Base-by-base conservation (phyloP, 345 rosid genomes). In the Syzygium grande region DNA sequence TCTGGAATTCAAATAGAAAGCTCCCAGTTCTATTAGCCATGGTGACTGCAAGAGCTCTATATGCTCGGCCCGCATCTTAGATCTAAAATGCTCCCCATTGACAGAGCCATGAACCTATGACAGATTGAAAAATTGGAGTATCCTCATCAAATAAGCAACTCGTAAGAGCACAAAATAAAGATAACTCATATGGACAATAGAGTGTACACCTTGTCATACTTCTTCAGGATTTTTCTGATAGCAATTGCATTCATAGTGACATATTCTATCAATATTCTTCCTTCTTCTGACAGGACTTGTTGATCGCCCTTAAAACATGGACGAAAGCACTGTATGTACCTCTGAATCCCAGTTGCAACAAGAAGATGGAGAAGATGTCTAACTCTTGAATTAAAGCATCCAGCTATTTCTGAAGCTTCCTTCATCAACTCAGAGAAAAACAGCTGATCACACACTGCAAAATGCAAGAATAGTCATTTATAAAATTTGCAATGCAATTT, bases 11-110 rank as follows among this genome's bases (percentile, higher is more conserved):
- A 98, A 91, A 89, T 88, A 94, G 88, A 98, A 95, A 49, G 97
- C 99, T 88, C 99, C 99, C 89, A 98, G 89, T 89, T 98, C 99
- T 86, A 97, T 92, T 52, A 98, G 92, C 99, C 99, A 98, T 84
- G 99, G 99, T 17, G 96, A 97, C 55, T 95, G 99, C 92, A 98
- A 89, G 41, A 96, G 95, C 93, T 98, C 99, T 51, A 93, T 91
- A 78, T 96, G 98, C 85, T 95, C 97, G 1, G 96, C 95, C 89
- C 95, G 92, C 98, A 98, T 78, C 93, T 95, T 96, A 90, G 94
- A 91, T 87, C 92, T 96, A 89, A 98, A 96, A 38, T 94, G 94
- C 90, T 91, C 94, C 85, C 99, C 99, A 89, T 91, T 95, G 14
- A 84, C 95, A 84, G 99, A 96, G 87, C 96, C 87, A 92, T 96